Conservation (phyloP, 108 stramenopile species). For the Cyclotella atomus region DNA sequence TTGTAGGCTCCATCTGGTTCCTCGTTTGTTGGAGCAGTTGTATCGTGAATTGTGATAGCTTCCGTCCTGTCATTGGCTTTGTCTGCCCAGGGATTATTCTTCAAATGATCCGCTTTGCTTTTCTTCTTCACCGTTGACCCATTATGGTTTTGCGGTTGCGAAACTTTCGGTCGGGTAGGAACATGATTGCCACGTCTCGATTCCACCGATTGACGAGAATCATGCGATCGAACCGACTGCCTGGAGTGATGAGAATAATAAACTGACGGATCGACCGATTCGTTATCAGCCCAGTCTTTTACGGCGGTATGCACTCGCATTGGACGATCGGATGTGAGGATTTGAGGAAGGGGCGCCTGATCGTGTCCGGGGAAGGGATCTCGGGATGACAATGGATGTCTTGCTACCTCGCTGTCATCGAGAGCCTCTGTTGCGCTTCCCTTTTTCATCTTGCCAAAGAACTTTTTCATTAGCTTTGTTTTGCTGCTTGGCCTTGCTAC, state of each 20-base stretch:
- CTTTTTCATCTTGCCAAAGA: background rate
- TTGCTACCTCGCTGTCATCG: background rate
- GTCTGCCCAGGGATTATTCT: background rate
- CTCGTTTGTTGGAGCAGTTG: background rate
- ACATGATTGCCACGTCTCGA: background rate
- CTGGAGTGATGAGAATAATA: too few species aligned
- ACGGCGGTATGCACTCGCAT: background rate
- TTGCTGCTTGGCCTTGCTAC: background rate
- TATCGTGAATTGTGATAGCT: background rate
- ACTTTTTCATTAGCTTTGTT: background rate
- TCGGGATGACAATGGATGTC: background rate
- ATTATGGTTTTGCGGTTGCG: too few species aligned
- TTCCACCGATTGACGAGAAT: background rate
- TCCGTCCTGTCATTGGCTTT: background rate
- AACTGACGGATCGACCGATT: background rate
- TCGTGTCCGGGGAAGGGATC: background rate
- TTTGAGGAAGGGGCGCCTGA: background rate
- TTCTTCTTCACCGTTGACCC: too few species aligned
- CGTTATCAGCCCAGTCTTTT: background rate
- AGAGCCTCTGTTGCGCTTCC: background rate
- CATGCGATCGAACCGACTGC: background rate
- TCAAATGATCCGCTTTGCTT: background rate
- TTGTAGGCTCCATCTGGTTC: constrained; percentile 19
- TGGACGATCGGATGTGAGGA: background rate
- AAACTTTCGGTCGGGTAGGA: too few species aligned